Evolutionary conservation across 768 basidiomycete genomes (phyloP), one percentile per base, ranked within the genome.

Genomic region (Vishniacozyma victoriae): DNA sequence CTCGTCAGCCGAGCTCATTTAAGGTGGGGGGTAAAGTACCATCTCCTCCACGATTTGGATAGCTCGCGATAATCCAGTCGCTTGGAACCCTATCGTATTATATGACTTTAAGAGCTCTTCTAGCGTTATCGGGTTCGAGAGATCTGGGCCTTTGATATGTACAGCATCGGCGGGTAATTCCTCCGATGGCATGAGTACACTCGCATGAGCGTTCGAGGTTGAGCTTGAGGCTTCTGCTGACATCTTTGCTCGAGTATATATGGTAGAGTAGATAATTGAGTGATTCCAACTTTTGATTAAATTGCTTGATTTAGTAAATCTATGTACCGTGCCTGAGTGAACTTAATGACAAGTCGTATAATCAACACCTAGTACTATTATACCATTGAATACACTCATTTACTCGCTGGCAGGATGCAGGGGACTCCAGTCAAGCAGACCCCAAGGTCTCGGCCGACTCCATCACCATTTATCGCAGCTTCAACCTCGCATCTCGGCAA

Each of bases 21-120:
- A n/a, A n/a, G n/a, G n/a, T n/a, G n/a, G n/a, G n/a, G n/a, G n/a
- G n/a, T n/a, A n/a, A n/a, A n/a, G n/a, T 36, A 90, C 93, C 95
- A 99, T 99, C 64, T 82, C 82, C 69, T 97, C 84, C 22, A 97
- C 86, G 44, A 95, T 84, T 23, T 85, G 79, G 36, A 96, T 87
- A 1, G 92, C 93, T 57, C 78, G 81, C 2, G 86, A 86, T 2
- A 99, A 75, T 48, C 87, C 89, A 44, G 83, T 92, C n/a, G 95
- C 95, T 71, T 99, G 95, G 67, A 97, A 99, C 16, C 95, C 95
- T 44, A 96, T 95, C 26, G 83, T 80, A 65, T 86, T 82, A 74
- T 95, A 99, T 62, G 80, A 83, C 27, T 75, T 69, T 31, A 99
- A 73, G 55, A 99, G 79, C 27, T 79, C 75, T 36, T 83, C 76